A percentile compares a stretch with the other conserved stretches of the same genome.
These are phyloP conservation scores for Eimeria falciformis DNA, from an alignment of 169 alveolate species.

Conservation along the genomic window DNA sequence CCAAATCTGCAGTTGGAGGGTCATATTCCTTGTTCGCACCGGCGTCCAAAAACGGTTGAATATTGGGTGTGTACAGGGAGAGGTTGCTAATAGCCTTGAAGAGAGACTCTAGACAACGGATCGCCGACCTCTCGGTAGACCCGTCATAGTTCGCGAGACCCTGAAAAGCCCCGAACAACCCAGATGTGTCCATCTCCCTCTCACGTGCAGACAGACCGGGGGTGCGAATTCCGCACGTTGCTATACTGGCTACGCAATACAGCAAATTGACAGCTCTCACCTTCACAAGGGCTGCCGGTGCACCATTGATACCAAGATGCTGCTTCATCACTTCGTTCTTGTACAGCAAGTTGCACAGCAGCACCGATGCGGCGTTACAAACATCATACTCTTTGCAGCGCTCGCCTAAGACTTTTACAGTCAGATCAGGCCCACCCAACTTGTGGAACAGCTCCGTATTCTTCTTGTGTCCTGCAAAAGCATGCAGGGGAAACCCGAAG, in stretches of 20 bases:
- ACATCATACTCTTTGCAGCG: constrained; percentile 89
- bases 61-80: constrained; percentile 89
- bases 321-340: constrained; percentile 90
- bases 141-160: constrained; percentile 77
- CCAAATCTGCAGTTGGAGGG: background rate
- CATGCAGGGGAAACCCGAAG: too few relatives aligned
- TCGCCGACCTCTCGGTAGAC: constrained; percentile 81
- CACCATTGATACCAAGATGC: constrained; percentile 89
- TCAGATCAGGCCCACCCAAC: constrained; percentile 91
- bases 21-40: too few relatives aligned
- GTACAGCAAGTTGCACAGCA: constrained; percentile 90
- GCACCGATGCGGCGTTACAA: constrained; percentile 90
- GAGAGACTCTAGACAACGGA: constrained; percentile 90
- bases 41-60: constrained; percentile 86
- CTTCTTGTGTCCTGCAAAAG: constrained; percentile 86
- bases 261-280: constrained; percentile 74
- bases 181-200: too few relatives aligned
- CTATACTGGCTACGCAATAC: constrained; percentile 42
- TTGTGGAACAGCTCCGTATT: constrained; percentile 87
- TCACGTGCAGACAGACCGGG: too few relatives aligned
- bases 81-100: constrained; percentile 91
- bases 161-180: too few relatives aligned
- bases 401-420: constrained; percentile 85
- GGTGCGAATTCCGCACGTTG: too few relatives aligned
- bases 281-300: constrained; percentile 92